Base-by-base conservation (phyloP, 176 grass and related monocot genomes). In the Metroxylon sagu region DNA sequence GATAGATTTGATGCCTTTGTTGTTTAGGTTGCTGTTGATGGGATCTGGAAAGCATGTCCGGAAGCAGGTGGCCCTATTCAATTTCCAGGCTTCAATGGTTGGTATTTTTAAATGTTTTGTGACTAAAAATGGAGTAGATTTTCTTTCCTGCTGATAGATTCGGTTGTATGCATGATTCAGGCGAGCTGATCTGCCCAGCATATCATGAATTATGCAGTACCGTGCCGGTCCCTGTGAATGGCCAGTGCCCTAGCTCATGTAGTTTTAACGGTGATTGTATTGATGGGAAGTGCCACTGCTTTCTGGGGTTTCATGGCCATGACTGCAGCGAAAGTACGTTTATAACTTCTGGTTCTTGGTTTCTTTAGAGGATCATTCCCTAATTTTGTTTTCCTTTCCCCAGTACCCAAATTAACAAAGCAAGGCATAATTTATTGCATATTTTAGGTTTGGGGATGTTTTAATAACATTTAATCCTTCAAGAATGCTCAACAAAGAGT, bases 71-170 rank as follows among this genome's bases (percentile, higher is more conserved):
- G 94, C 56, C 81, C 88, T 75, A 72, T 93, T 79, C 94, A 98
- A 54, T 98, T 98, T 70, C 85, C 81, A 71, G 94, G 88, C 56
- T 98, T 98, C 64, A 98, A 92, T 74, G 94, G 93, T 88, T 52
- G 61, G 79, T 72, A 14, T 62, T 73, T 53, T 67, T 55, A 5
- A 52, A 79, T 65, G 25, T 73, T 43, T 43, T 14, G 35, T 43
- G 35, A 12, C 10, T 43, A 12, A 43, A 43, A 12, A 43, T 14
- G 35, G 35, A 14, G 3, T 43, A 43, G 16, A 3, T 51, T 54
- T 57, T 25, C 66, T 66, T 56, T 54, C 2, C 53, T 76, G 48
- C 78, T 58, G 18, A 54, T 43, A 10, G 8, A 71, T 58, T 71
- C 70, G 16, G 26, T 57, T 62, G 56, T 71, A 4, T 63, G 63